A percentile compares a stretch with the other conserved stretches of the same genome.
Conservation (phyloP, 2,329 filamentous ascomycete species). For the Acrodontium crateriforme region DNA sequence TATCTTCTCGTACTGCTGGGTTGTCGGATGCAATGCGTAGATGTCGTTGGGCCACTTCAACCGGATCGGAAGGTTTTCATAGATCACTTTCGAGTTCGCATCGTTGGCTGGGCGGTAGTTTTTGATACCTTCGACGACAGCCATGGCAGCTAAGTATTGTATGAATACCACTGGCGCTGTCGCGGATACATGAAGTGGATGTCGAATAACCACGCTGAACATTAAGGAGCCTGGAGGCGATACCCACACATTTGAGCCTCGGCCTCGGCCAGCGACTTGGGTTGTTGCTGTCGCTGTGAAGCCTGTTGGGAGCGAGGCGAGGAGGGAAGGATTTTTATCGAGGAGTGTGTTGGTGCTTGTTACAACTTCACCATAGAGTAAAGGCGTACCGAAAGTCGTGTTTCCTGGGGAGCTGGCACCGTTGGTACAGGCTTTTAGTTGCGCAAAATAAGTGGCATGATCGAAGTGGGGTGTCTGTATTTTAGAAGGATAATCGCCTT, state of each 20-base stretch:
- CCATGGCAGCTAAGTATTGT: constrained; percentile 83
- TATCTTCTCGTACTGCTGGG: constrained; percentile 71
- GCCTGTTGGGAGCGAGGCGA: constrained; percentile 66
- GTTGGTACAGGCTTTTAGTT: constrained; percentile 51
- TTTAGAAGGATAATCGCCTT: constrained; percentile 49
- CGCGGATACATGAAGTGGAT: constrained; percentile 57
- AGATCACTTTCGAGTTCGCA: constrained; percentile 47
- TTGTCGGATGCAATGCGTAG: constrained; percentile 25
- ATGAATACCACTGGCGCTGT: constrained; percentile 78
- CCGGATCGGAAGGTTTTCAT: constrained; percentile 62
- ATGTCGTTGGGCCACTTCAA: constrained; percentile 98
- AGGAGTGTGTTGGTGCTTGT: constrained; percentile 89
- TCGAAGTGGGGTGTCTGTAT: constrained; percentile 78
- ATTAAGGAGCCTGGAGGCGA: constrained; percentile 75
- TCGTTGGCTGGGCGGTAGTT: constrained; percentile 59
- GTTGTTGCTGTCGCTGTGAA: constrained; percentile 78
- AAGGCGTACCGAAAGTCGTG: constrained; percentile 56
- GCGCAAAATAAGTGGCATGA: constrained; percentile 63
- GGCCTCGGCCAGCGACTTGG: constrained; percentile 75
- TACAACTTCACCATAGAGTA: constrained; percentile 83
- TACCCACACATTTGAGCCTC: constrained; percentile 89
- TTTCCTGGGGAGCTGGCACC: constrained; percentile 34
- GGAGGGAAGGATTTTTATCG: constrained; percentile 76
- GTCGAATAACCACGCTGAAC: constrained; percentile 78
- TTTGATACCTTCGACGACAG: constrained; percentile 71